These are phyloP conservation scores for Cudoniella acicularis DNA, from an alignment of 495 filamentous ascomycete genomes.

Conservation along the genomic window DNA sequence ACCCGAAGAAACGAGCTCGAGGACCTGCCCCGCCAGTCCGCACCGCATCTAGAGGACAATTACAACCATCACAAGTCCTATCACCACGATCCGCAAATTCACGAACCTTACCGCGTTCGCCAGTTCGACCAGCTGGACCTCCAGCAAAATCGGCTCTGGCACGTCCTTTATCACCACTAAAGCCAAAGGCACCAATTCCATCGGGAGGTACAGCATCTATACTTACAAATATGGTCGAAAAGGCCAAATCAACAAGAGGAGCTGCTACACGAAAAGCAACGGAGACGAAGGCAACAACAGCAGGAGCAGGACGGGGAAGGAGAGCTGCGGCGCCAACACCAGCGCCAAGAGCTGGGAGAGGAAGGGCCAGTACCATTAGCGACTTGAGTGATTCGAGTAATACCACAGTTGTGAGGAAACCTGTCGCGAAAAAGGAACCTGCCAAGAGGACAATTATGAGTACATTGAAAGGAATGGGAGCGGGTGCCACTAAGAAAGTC, in stretches of 20 bases:
- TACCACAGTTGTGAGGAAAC: conserved; percentile 34
- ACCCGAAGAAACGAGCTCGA: conserved; percentile 55
- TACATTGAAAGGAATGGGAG: conserved; percentile 37
- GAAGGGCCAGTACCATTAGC: conserved; percentile 42
- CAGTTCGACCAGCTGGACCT: conserved; percentile 43
- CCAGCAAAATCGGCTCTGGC: conserved; percentile 46
- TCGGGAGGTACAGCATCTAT: conserved; percentile 31
- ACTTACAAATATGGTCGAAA: conserved; percentile 59
- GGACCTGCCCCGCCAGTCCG: conserved; percentile 27
- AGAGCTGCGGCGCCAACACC: conserved; percentile 33
- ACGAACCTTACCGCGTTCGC: conserved; percentile 59
- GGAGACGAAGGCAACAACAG: conserved; percentile 25
- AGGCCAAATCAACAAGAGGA: conserved; percentile 43
- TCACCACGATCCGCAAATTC: conserved; percentile 83
- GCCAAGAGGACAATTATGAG: conserved; percentile 35
- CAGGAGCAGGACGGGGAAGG: conserved; percentile 29
- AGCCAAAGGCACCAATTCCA: conserved; percentile 38
- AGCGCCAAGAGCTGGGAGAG: conserved; percentile 34
- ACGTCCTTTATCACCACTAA: conserved; percentile 51
- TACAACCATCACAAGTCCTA: conserved; percentile 52
- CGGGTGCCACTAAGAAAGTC: conserved; percentile 36
- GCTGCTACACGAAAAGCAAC: conserved; percentile 36
- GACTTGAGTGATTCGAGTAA: conserved; percentile 48
- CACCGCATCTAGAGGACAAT: conserved; percentile 18
- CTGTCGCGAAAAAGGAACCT: conserved; percentile 41